Evolutionary conservation across 495 filamentous ascomycete genomes (phyloP).

Genomic region (Pyrenula aspistea): DNA sequence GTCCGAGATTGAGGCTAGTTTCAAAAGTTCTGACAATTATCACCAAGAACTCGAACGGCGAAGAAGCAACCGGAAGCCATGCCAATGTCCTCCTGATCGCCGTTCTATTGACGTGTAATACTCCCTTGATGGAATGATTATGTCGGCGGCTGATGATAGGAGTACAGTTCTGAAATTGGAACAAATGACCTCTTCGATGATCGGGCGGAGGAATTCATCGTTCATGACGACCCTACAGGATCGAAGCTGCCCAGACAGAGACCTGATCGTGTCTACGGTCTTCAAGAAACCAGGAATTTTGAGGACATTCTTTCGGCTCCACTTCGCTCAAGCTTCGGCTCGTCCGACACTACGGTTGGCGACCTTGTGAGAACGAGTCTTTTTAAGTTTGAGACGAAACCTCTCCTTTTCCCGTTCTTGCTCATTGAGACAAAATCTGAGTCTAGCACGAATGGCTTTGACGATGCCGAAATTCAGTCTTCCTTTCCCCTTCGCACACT

Average conservation of each 20-base stretch:
- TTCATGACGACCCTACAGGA: slow-evolving; percentile 4
- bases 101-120: slow-evolving; percentile 7
- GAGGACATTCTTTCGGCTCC: slow-evolving; percentile 3
- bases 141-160: too few species aligned
- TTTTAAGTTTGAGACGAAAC: slow-evolving; percentile 6
- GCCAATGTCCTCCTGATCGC: slow-evolving; percentile 3
- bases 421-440: slow-evolving; percentile 1
- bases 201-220: not conserved
- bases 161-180: not conserved
- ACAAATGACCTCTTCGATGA: not conserved
- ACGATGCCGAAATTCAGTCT: not conserved
- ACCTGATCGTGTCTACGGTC: slow-evolving; percentile 9
- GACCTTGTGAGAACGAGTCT: slow-evolving; percentile 7
- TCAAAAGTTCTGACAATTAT: slow-evolving; percentile 2
- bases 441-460: not conserved
- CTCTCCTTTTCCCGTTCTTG: slow-evolving; percentile 2
- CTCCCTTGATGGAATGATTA: too few species aligned
- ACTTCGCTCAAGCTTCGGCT: slow-evolving; percentile 1
- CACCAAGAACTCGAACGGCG: slow-evolving; percentile 2
- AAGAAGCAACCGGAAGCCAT: slow-evolving; percentile 6
- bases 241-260: slow-evolving; percentile 6
- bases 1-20: slow-evolving; percentile 6
- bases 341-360: slow-evolving; percentile 1
- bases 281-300: slow-evolving; percentile 8
- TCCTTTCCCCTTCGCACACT: not conserved